Percentiles rank a stretch among this genome's conserved stretches.
Conservation (phyloP, 257 asterid species). For the Fraxinus americana region DNA sequence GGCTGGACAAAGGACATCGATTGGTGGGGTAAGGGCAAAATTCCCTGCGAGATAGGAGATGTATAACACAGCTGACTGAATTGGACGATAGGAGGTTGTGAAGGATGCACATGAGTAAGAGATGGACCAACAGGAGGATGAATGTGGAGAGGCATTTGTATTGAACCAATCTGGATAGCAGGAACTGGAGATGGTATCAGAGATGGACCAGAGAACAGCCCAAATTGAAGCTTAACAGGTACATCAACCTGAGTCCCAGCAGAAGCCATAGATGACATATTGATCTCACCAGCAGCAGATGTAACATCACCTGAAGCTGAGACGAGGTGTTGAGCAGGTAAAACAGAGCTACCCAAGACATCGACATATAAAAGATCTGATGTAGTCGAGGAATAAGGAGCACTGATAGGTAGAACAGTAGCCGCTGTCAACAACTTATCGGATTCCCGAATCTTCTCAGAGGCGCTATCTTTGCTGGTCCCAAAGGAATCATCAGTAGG, state of each 20-base stretch:
- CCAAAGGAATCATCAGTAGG: slow-evolving; percentile 41
- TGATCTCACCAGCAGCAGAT: slow-evolving; percentile 42
- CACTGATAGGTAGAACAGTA: slow-evolving; percentile 37
- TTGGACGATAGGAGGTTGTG: slow-evolving; percentile 80
- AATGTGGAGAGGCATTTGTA: slow-evolving; percentile 94
- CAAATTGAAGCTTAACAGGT: slow-evolving; percentile 89
- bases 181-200: slow-evolving; percentile 92
- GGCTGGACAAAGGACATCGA: slow-evolving; percentile 69
- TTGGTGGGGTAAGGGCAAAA: slow-evolving; percentile 57
- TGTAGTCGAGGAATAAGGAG: slow-evolving; percentile 35
- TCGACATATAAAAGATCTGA: slow-evolving; percentile 40
- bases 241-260: slow-evolving; percentile 50
- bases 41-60: slow-evolving; percentile 72
- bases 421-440: slow-evolving; percentile 43
- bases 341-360: slow-evolving; percentile 34
- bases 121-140: slow-evolving; percentile 72
- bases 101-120: slow-evolving; percentile 63
- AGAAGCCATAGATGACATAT: slow-evolving; percentile 44
- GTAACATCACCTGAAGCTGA: slow-evolving; percentile 43
- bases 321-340: slow-evolving; percentile 41
- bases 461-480: slow-evolving; percentile 38
- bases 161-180: slow-evolving; percentile 97
- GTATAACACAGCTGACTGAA: slow-evolving; percentile 81
- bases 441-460: slow-evolving; percentile 37
- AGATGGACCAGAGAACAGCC: slow-evolving; percentile 93